phyloP scores from a whole-genome alignment of 345 rosid genomes.

The Boechera divaricarpa region DNA sequence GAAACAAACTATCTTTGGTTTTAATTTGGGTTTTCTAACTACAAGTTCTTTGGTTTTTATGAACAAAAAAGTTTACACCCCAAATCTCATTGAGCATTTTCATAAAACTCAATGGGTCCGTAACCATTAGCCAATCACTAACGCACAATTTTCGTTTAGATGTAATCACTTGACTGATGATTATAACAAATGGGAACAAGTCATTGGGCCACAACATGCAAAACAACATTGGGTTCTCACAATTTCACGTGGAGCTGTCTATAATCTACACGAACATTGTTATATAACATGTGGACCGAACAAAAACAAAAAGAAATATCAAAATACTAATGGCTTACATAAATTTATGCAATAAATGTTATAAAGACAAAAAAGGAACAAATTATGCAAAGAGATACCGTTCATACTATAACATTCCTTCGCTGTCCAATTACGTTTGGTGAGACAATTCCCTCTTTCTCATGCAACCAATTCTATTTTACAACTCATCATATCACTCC shows the following conservation, averaged over 20 bases:
- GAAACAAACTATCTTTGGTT: too few relatives aligned
- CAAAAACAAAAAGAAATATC: conserved; percentile 28
- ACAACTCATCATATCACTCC: conserved; percentile 35
- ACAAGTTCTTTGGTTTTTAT: too few relatives aligned
- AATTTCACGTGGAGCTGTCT: conserved; percentile 45
- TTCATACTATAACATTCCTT: conserved; percentile 46
- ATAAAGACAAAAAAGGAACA: conserved; percentile 28
- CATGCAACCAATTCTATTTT: conserved; percentile 39
- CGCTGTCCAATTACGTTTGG: conserved; percentile 43
- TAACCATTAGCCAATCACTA: conserved; percentile 37
- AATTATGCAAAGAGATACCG: conserved; percentile 42
- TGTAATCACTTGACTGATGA: conserved; percentile 23
- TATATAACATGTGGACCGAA: conserved; percentile 36
- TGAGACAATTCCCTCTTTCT: conserved; percentile 46
- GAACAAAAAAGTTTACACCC: too few relatives aligned
- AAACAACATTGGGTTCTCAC: conserved; percentile 32
- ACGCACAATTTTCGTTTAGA: conserved; percentile 31
- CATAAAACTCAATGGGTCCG: conserved; percentile 35
- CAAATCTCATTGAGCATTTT: conserved; percentile 16
- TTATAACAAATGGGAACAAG: conserved; percentile 25
- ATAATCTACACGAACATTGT: conserved; percentile 28
- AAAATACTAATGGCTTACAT: conserved; percentile 32
- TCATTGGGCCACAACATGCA: conserved; percentile 31
- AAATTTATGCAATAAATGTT: conserved; percentile 25
- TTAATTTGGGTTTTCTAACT: too few relatives aligned